Evolutionary conservation across 495 filamentous ascomycete genomes (phyloP).

Genomic region (Tricharina praecox): DNA sequence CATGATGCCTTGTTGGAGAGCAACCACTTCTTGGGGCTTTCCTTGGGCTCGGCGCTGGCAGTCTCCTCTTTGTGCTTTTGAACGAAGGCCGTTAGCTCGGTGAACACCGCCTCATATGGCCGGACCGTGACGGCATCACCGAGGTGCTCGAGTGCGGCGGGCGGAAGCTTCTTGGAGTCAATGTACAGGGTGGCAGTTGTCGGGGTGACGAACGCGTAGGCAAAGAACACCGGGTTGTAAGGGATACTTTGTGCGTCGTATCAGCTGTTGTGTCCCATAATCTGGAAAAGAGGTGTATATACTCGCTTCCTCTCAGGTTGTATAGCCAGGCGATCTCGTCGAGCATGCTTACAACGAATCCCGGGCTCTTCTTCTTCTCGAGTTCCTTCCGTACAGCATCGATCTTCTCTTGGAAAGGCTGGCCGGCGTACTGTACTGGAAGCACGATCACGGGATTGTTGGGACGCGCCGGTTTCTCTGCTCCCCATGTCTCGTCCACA

Average conservation of each 20-base stretch:
- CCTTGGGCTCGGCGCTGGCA: constrained; percentile 29
- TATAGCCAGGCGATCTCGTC: constrained; percentile 98
- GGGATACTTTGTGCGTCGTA: constrained; percentile 44
- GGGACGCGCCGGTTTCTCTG: constrained; percentile 53
- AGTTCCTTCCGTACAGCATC: constrained; percentile 77
- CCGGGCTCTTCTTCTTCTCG: constrained; percentile 74
- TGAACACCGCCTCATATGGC: constrained; percentile 73
- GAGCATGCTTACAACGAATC: constrained; percentile 84
- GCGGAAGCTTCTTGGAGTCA: constrained; percentile 56
- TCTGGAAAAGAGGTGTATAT: constrained; percentile 26
- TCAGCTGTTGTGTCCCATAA: constrained; percentile 8
- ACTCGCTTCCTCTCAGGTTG: constrained; percentile 89
- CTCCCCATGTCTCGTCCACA: constrained; percentile 73
- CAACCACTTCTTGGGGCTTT: constrained; percentile 49
- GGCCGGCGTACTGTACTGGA: constrained; percentile 59
- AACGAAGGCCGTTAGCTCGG: constrained; percentile 50
- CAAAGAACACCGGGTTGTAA: constrained; percentile 98
- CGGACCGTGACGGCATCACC: constrained; percentile 49
- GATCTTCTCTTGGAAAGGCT: constrained; percentile 67
- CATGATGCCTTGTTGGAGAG: constrained; percentile 84
- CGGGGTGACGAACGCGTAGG: constrained; percentile 78
- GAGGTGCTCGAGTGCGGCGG: constrained; percentile 54
- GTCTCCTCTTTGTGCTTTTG: constrained; percentile 29
- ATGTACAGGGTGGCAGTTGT: constrained; percentile 71
- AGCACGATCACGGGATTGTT: constrained; percentile 59